phyloP scores from a whole-genome alignment of 1,139 yeast species.

The Candida albicans region DNA sequence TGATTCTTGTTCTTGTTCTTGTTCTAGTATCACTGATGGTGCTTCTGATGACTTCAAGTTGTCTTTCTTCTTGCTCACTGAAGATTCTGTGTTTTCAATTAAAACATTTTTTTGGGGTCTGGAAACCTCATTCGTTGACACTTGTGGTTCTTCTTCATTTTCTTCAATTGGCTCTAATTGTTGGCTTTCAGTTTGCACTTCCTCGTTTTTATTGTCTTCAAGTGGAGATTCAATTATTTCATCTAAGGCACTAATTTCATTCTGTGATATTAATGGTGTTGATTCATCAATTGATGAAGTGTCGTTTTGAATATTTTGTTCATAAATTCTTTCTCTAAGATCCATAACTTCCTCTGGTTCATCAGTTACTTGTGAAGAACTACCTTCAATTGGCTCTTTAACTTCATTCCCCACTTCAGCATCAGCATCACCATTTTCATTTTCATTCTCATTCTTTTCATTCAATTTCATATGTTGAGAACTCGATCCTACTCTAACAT shows the following conservation, averaged over 20 bases:
- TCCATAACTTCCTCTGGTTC: slow-evolving; percentile 45
- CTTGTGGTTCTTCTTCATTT: neutral
- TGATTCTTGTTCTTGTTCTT: neutral
- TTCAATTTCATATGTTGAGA: slow-evolving; percentile 18
- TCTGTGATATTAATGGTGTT: slow-evolving; percentile 11
- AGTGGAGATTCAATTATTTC: too few relatives aligned
- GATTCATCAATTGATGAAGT: slow-evolving; percentile 10
- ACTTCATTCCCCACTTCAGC: slow-evolving; percentile 17
- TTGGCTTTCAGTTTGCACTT: too few relatives aligned
- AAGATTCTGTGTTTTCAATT: neutral
- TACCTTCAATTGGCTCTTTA: slow-evolving; percentile 15
- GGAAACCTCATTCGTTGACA: too few relatives aligned
- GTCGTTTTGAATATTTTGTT: slow-evolving; percentile 23
- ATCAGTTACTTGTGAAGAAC: slow-evolving; percentile 28
- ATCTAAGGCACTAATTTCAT: too few relatives aligned
- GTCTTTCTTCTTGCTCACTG: neutral
- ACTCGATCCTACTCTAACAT: slow-evolving; percentile 24
- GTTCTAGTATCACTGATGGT: neutral
- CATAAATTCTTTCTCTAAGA: slow-evolving; percentile 38
- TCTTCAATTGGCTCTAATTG: neutral
- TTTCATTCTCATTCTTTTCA: slow-evolving; percentile 9
- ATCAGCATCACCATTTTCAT: slow-evolving; percentile 16
- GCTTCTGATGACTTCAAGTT: neutral
- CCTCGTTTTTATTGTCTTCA: too few relatives aligned
- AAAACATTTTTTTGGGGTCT: too few relatives aligned